Evolutionary conservation across 306 rosid species (phyloP).

Genomic region (Prunus mira): DNA sequence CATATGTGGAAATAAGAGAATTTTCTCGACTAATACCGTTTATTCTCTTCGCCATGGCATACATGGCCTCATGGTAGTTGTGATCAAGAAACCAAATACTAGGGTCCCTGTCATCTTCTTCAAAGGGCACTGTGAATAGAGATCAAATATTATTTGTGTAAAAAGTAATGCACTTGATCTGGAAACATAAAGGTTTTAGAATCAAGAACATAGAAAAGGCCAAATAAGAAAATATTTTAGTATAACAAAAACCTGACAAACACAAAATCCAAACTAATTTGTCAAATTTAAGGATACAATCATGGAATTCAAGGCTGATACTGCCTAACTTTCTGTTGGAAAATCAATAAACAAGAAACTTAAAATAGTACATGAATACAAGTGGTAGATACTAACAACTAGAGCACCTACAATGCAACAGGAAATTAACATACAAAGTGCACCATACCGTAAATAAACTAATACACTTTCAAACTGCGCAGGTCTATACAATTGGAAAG

Average conservation of each 20-base stretch:
- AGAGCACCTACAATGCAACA: not conserved
- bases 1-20: not conserved
- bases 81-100: conserved; percentile 89
- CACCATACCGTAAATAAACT: too few relatives aligned
- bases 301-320: not conserved
- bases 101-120: conserved; percentile 85
- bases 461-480: not conserved
- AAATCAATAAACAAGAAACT: not conserved
- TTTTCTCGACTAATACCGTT: conserved; percentile 38
- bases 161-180: not conserved
- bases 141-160: not conserved
- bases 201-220: not conserved
- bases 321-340: not conserved
- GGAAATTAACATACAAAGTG: not conserved
- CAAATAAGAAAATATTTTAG: not conserved
- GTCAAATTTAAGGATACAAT: not conserved
- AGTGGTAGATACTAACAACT: not conserved
- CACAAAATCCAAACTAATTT: not conserved
- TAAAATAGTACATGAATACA: not conserved
- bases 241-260: not conserved
- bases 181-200: not conserved
- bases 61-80: conserved; percentile 83
- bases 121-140: conserved; percentile 65
- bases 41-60: conserved; percentile 86
- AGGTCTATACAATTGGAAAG: not conserved